phyloP scores from a whole-genome alignment of 164 flowering plant genomes.

The Vitis labrusca region DNA sequence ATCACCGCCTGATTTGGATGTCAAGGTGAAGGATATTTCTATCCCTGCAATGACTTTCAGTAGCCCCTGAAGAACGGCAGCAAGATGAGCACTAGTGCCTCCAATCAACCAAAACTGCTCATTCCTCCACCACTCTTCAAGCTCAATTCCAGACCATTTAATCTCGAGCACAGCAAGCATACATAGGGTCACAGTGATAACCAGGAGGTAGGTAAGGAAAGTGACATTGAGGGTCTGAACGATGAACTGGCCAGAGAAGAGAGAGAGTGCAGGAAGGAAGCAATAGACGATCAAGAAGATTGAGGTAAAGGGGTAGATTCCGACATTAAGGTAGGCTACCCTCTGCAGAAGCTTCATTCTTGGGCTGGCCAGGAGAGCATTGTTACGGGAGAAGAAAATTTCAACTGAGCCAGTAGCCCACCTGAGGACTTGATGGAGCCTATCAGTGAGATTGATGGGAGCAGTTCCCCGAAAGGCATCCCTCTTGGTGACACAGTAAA shows the following conservation, averaged over 20 bases:
- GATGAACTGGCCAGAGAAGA: conserved; percentile 77
- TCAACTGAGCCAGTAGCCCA: conserved; percentile 87
- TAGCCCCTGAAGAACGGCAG: conserved; percentile 72
- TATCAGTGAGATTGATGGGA: conserved; percentile 67
- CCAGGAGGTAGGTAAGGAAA: conserved; percentile 50
- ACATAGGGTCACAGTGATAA: conserved; percentile 47
- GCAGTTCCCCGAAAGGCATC: conserved; percentile 75
- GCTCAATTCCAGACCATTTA: conserved; percentile 64
- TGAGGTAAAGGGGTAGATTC: conserved; percentile 69
- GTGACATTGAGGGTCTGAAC: conserved; percentile 59
- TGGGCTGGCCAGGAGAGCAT: conserved; percentile 54
- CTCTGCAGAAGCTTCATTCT: conserved; percentile 58
- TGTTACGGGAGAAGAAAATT: conserved; percentile 68
- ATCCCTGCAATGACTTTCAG: conserved; percentile 67
- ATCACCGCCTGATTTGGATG: conserved; percentile 63
- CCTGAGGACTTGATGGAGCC: conserved; percentile 70
- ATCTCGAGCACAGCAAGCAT: conserved; percentile 64
- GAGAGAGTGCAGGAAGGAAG: conserved; percentile 72
- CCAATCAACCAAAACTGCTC: conserved; percentile 76
- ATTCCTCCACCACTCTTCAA: conserved; percentile 74
- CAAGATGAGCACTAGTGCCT: conserved; percentile 68
- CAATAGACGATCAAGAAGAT: conserved; percentile 69
- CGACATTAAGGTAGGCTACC: conserved; percentile 59
- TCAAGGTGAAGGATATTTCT: conserved; percentile 66
- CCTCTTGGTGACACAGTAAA: conserved; percentile 67